Base-by-base conservation (phyloP, 2,329 filamentous ascomycete genomes). In the Fusarium solani-melongenae region DNA sequence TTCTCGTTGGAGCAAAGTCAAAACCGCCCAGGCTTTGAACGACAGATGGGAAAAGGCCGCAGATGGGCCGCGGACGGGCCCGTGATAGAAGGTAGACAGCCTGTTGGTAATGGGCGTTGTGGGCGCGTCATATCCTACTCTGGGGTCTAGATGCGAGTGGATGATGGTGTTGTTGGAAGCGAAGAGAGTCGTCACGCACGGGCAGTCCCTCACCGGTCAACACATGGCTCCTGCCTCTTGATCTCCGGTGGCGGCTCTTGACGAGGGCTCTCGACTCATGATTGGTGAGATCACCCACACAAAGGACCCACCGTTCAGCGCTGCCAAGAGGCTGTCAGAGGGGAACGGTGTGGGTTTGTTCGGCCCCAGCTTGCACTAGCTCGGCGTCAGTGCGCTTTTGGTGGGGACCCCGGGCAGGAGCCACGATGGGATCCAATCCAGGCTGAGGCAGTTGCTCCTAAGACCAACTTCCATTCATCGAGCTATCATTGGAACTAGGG, bases 81-180 rank as follows among this genome's bases (percentile, higher is more conserved):
- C 20, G 46, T 53, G 34, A 39, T 53, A 57, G 39, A 49, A 41
- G 41, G 34, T 38, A 49, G 44, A 8, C 44, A 27, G 27, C 49
- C 31, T 31, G 53, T 62, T 20, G 64, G n/a, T 39, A 62, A 38
- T 56, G 60, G 41, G 63, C 66, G 61, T 64, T 60, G 64, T 71
- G 61, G 20, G 41, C 57, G 53, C 53, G 69, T 59, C 58, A 68
- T 67, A 36, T 64, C 71, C 67, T 65, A 53, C 63, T 77, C 72
- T 65, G 57, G 74, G 72, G 70, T 63, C 60, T 65, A 73, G 70
- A 77, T 73, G 76, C 70, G 76, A 77, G 72, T 69, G 73, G 65
- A 71, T 39, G 62, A 62, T 69, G 67, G 57, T 34, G 38, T 66
- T 69, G 66, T 66, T 72, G 71, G 69, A 78, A 76, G 75, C 75